These are phyloP conservation scores for Coniochaeta hoffmannii DNA, from an alignment of 2,329 filamentous ascomycete species.

Conservation along the genomic window DNA sequence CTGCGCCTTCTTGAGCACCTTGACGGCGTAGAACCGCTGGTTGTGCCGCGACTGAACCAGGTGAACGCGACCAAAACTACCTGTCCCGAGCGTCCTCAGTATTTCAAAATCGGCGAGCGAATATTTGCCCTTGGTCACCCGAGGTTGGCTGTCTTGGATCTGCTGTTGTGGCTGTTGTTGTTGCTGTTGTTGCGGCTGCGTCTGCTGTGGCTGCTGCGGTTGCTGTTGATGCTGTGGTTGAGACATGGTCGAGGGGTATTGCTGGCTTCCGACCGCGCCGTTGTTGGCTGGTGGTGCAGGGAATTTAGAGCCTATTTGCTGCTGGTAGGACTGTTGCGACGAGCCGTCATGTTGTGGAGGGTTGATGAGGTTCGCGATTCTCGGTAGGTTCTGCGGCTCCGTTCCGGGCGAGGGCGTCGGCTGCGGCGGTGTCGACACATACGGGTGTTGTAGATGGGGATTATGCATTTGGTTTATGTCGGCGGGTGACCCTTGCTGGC, in stretches of 20 bases:
- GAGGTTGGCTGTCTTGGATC: conserved; percentile 28
- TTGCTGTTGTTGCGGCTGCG: conserved; percentile 11
- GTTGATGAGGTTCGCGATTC: conserved; percentile 80
- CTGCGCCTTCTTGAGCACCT: conserved; percentile 96
- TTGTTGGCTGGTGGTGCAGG: conserved; percentile 19
- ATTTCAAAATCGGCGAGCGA: conserved; percentile 85
- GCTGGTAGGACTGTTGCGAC: conserved; percentile 21
- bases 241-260: conserved; percentile 4
- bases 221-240: conserved; percentile 14
- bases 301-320: conserved; percentile 16
- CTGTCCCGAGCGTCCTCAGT: conserved; percentile 85
- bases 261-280: conserved; percentile 13
- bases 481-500: neutral
- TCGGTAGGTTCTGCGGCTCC: conserved; percentile 64
- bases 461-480: conserved; percentile 22
- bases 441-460: conserved; percentile 20
- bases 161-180: too few relatives aligned
- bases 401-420: conserved; percentile 31
- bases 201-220: conserved; percentile 5
- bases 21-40: conserved; percentile 95
- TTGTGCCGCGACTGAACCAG: conserved; percentile 97
- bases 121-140: conserved; percentile 95
- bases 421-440: conserved; percentile 15
- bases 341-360: conserved; percentile 41
- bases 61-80: conserved; percentile 94